Conservation (phyloP, 2,329 filamentous ascomycete genomes). For the Zelopaecilomyces penicillatus region DNA sequence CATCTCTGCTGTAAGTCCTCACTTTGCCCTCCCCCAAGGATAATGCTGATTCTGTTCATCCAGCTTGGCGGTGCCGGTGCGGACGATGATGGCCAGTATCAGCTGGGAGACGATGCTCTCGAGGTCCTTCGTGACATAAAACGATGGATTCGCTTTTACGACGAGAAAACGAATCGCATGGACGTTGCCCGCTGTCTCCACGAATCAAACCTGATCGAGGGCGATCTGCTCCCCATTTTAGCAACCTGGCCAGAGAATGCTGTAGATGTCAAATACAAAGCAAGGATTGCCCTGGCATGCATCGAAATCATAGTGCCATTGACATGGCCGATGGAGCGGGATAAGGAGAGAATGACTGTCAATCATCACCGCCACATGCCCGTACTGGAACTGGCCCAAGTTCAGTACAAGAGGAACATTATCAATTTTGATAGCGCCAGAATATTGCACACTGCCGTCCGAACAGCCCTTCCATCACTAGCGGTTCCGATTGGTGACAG, state of each 20-base stretch:
- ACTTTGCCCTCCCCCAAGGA: background rate
- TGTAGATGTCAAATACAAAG: slow-evolving; percentile 64
- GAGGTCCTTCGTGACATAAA: slow-evolving; percentile 89
- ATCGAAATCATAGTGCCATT: slow-evolving; percentile 85
- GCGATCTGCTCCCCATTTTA: slow-evolving; percentile 84
- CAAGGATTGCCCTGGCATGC: slow-evolving; percentile 74
- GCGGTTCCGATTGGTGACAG: slow-evolving; percentile 69
- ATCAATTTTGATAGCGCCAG: slow-evolving; percentile 72
- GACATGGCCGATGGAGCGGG: slow-evolving; percentile 85
- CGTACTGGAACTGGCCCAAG: slow-evolving; percentile 78
- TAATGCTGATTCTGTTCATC: background rate
- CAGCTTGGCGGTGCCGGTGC: slow-evolving; percentile 78
- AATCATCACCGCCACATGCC: slow-evolving; percentile 91
- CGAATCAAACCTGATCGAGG: slow-evolving; percentile 84
- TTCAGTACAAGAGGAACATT: slow-evolving; percentile 81
- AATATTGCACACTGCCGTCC: slow-evolving; percentile 72
- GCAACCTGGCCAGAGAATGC: slow-evolving; percentile 69
- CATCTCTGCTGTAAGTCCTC: slow-evolving; percentile 70
- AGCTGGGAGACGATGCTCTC: slow-evolving; percentile 85
- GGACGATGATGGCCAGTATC: slow-evolving; percentile 73
- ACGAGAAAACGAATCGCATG: slow-evolving; percentile 86
- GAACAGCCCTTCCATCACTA: slow-evolving; percentile 79
- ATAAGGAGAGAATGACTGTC: slow-evolving; percentile 72
- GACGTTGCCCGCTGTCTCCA: slow-evolving; percentile 90
- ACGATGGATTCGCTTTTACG: slow-evolving; percentile 90